A percentile compares a stretch with the other conserved stretches of the same genome.
phyloP scores from a whole-genome alignment of 1,139 yeast species.

The Chernovozyma aurita region DNA sequence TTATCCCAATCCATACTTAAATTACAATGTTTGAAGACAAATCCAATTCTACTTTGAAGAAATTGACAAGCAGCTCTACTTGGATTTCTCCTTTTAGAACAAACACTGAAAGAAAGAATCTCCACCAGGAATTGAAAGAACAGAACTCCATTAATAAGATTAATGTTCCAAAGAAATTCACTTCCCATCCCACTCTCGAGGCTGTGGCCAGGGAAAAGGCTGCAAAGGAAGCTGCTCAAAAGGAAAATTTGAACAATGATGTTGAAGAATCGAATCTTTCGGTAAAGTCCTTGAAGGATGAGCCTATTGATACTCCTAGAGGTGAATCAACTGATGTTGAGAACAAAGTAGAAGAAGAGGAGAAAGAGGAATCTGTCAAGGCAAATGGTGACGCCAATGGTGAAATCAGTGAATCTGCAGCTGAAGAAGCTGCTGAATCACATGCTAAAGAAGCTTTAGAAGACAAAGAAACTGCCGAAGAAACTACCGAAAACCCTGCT shows the following conservation, averaged over 20 bases:
- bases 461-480: slow-evolving; percentile 4
- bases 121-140: slow-evolving; percentile 32
- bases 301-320: slow-evolving; percentile 12
- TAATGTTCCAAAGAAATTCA: slow-evolving; percentile 40
- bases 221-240: slow-evolving; percentile 12
- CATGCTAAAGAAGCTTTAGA: slow-evolving; percentile 3
- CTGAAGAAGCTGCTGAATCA: slow-evolving; percentile 14
- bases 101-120: slow-evolving; percentile 22
- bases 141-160: slow-evolving; percentile 31
- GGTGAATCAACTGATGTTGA: slow-evolving; percentile 14
- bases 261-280: slow-evolving; percentile 5
- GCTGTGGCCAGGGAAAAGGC: slow-evolving; percentile 22
- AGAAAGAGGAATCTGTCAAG: slow-evolving; percentile 12
- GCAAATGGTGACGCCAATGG: slow-evolving; percentile 23
- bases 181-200: slow-evolving; percentile 39
- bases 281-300: slow-evolving; percentile 10
- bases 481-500: slow-evolving; percentile 7
- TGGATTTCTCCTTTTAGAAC: slow-evolving; percentile 56
- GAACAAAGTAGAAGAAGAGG: slow-evolving; percentile 17
- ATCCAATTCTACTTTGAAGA: slow-evolving; percentile 25
- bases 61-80: slow-evolving; percentile 32
- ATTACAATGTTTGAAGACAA: slow-evolving; percentile 19
- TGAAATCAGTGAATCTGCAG: slow-evolving; percentile 29
- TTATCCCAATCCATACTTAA: too few relatives aligned
- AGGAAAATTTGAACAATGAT: slow-evolving; percentile 1